These are phyloP conservation scores for Fraxinus platypoda DNA, from an alignment of 305 asterid genomes.

Conservation along the genomic window DNA sequence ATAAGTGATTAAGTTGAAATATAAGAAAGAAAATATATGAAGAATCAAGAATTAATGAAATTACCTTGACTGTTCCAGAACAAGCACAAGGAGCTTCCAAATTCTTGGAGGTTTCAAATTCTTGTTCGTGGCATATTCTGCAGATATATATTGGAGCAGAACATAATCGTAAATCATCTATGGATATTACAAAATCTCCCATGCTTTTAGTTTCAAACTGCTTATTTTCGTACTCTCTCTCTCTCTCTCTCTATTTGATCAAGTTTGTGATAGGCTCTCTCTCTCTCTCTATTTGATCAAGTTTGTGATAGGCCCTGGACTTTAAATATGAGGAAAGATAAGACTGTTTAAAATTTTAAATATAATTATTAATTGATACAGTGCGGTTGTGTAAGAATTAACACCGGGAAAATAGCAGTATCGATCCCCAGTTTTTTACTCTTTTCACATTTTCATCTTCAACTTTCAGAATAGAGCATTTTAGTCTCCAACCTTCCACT, in stretches of 20 bases:
- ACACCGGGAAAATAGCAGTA: neutral
- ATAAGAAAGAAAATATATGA: neutral
- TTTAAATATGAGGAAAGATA: too few species aligned
- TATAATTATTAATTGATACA: too few species aligned
- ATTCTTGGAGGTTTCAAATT: conserved; percentile 49
- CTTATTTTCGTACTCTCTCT: neutral
- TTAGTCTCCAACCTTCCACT: neutral
- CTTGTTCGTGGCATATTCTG: conserved; percentile 88
- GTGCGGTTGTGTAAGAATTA: neutral
- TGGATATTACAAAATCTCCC: conserved; percentile 45
- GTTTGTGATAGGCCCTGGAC: neutral
- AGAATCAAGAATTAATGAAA: neutral
- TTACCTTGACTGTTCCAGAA: conserved; percentile 84
- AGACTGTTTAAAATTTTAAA: too few species aligned
- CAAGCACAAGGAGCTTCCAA: conserved; percentile 86
- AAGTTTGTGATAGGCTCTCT: neutral
- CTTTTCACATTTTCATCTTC: neutral
- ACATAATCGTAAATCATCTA: conserved; percentile 41
- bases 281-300: neutral
- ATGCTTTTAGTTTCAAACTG: conserved; percentile 20
- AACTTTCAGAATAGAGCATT: neutral
- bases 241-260: neutral
- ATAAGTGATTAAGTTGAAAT: neutral
- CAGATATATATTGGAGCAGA: conserved; percentile 39
- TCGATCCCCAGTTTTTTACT: neutral